Conservation (phyloP, 179 eudicot species). For the Carnegiea gigantea region DNA sequence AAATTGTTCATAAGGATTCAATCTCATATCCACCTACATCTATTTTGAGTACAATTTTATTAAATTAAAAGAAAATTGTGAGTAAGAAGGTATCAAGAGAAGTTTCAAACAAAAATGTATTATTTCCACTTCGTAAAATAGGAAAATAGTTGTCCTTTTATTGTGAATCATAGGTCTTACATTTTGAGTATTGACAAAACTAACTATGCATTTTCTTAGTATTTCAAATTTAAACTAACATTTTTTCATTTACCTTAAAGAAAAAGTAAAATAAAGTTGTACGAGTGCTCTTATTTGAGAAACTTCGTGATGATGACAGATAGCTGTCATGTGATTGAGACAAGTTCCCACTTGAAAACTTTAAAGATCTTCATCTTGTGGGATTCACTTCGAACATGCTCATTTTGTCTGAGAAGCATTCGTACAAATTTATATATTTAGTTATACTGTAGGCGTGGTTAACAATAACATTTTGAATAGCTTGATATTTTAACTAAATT, state of each 20-base stretch:
- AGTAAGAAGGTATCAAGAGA: too few relatives aligned
- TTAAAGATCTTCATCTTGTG: not conserved
- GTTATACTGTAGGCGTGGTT: too few relatives aligned
- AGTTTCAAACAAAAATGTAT: too few relatives aligned
- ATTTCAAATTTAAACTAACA: too few relatives aligned
- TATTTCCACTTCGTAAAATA: not conserved
- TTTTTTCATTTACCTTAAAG: not conserved
- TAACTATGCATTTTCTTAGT: not conserved
- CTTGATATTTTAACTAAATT: too few relatives aligned
- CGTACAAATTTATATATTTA: not conserved
- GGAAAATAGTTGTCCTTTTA: too few relatives aligned
- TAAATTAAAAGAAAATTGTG: too few relatives aligned
- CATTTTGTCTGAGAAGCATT: too few relatives aligned
- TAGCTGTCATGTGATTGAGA: conserved; percentile 11
- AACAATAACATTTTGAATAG: too few relatives aligned
- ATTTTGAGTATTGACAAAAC: not conserved
- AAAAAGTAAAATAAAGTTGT: not conserved
- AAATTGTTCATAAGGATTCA: too few relatives aligned
- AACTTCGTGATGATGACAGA: conserved; percentile 1
- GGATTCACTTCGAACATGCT: not conserved
- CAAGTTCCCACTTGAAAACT: conserved; percentile 14
- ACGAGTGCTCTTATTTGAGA: not conserved
- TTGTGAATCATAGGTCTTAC: not conserved
- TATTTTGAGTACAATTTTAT: too few relatives aligned
- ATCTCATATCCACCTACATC: too few relatives aligned